These are phyloP conservation scores for Fusarium paranaense DNA, from an alignment of 2,329 filamentous ascomycete genomes.

Conservation along the genomic window DNA sequence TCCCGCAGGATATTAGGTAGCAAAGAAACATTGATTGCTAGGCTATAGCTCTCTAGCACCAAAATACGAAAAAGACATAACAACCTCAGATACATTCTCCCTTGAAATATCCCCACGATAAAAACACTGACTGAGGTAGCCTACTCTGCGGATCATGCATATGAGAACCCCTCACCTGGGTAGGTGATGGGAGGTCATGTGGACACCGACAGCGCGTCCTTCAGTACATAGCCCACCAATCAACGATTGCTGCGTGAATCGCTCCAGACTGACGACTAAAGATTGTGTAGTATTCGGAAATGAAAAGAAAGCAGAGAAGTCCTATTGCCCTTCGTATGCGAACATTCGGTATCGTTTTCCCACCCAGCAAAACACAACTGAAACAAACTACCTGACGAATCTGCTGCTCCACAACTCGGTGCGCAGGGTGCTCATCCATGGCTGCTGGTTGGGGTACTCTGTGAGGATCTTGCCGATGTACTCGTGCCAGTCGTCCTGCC, in stretches of 20 bases:
- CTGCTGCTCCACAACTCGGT: neutral
- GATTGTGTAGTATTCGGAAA: neutral
- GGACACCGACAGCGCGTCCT: neutral
- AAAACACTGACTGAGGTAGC: too few species aligned
- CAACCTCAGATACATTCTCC: too few species aligned
- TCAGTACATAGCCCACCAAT: neutral
- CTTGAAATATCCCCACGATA: too few species aligned
- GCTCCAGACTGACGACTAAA: neutral
- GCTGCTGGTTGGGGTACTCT: neutral
- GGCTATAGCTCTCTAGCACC: neutral
- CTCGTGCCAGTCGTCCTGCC: conserved; percentile 12
- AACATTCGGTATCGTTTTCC: neutral
- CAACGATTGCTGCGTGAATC: neutral
- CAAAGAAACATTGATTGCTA: neutral
- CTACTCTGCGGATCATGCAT: neutral
- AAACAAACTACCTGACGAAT: neutral
- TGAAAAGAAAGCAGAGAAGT: neutral
- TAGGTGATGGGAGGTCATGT: neutral
- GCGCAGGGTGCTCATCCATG: neutral
- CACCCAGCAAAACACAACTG: neutral
- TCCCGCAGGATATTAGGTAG: neutral
- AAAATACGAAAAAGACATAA: neutral
- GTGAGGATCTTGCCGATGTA: neutral
- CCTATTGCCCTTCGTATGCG: neutral
- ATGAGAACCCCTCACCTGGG: neutral